These are phyloP conservation scores for Crithidia acanthocephali DNA, from an alignment of 208 protist species.

Conservation along the genomic window DNA sequence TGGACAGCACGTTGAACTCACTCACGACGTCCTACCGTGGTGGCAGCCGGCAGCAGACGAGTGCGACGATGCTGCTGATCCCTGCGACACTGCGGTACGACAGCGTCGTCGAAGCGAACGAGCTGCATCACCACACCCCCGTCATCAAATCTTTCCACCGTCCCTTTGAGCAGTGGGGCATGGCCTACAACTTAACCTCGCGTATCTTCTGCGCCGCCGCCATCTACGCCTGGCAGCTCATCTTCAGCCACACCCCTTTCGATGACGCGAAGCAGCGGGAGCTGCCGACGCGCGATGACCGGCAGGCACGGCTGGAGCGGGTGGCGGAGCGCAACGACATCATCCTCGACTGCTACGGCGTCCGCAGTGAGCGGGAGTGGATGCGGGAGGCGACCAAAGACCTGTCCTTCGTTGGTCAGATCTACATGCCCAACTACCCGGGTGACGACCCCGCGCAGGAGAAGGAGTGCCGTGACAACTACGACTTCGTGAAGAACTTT, in stretches of 20 bases:
- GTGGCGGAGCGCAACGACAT: constrained; percentile 88
- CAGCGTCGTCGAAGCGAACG: constrained; percentile 70
- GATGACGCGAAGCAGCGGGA: constrained; percentile 90
- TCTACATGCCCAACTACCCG: constrained; percentile 80
- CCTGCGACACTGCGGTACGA: constrained; percentile 50
- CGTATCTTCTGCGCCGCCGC: constrained; percentile 80
- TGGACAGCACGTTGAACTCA: constrained; percentile 17
- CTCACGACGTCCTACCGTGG: constrained; percentile 7
- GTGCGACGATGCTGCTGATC: constrained; percentile 18
- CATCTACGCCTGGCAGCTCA: constrained; percentile 91
- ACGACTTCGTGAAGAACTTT: constrained; percentile 90
- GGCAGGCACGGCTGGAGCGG: constrained; percentile 65
- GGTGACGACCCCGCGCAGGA: constrained; percentile 78
- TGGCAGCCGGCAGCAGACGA: neutral
- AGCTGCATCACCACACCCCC: constrained; percentile 52
- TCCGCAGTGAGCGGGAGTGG: constrained; percentile 83
- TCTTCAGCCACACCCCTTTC: constrained; percentile 91
- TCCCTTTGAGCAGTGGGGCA: constrained; percentile 86
- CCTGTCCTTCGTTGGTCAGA: constrained; percentile 78
- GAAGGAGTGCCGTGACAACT: constrained; percentile 77
- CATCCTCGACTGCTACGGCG: constrained; percentile 90
- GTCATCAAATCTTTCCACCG: constrained; percentile 60
- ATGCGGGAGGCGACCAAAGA: constrained; percentile 86
- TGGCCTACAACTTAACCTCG: constrained; percentile 52
- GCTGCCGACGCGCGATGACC: constrained; percentile 69